Evolutionary conservation across 2,329 filamentous ascomycete species (phyloP).

Genomic region (Colletotrichum godetiae): DNA sequence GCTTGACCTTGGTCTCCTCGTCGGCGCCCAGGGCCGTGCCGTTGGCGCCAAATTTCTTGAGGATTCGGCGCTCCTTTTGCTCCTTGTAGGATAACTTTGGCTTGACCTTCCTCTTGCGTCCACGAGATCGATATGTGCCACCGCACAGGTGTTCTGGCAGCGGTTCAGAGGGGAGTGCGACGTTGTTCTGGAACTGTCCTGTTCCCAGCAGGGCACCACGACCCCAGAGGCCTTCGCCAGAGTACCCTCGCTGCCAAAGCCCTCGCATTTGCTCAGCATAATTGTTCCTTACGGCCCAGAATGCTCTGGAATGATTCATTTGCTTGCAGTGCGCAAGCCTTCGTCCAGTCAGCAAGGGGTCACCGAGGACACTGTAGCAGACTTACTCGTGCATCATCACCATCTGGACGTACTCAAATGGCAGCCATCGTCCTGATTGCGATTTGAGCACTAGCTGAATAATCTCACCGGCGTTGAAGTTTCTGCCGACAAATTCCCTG

Average conservation of each 20-base stretch:
- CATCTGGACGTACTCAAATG: conserved; percentile 88
- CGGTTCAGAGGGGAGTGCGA: conserved; percentile 62
- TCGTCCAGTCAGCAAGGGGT: conserved; percentile 27
- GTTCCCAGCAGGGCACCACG: conserved; percentile 72
- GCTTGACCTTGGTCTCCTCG: conserved; percentile 69
- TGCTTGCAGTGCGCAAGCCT: conserved; percentile 85
- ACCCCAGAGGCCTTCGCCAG: conserved; percentile 87
- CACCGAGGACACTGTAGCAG: not conserved
- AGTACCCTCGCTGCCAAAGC: conserved; percentile 78
- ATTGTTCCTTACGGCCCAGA: conserved; percentile 82
- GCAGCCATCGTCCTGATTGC: conserved; percentile 76
- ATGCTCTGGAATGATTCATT: conserved; percentile 88
- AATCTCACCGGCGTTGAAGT: conserved; percentile 91
- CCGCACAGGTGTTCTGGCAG: conserved; percentile 82
- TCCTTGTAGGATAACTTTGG: conserved; percentile 74
- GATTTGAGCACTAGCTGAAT: conserved; percentile 86
- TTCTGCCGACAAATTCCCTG: conserved; percentile 84
- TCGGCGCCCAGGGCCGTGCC: conserved; percentile 78
- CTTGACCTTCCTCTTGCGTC: conserved; percentile 66
- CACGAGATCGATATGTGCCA: conserved; percentile 76
- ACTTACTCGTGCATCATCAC: conserved; percentile 89
- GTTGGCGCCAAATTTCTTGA: conserved; percentile 80
- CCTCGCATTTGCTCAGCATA: conserved; percentile 78
- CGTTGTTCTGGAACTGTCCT: conserved; percentile 68
- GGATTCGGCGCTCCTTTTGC: conserved; percentile 76